A percentile compares a stretch with the other conserved stretches of the same genome.
These are phyloP conservation scores for Saccharomyces paradoxus DNA, from an alignment of 805 yeast genomes.

Conservation along the genomic window DNA sequence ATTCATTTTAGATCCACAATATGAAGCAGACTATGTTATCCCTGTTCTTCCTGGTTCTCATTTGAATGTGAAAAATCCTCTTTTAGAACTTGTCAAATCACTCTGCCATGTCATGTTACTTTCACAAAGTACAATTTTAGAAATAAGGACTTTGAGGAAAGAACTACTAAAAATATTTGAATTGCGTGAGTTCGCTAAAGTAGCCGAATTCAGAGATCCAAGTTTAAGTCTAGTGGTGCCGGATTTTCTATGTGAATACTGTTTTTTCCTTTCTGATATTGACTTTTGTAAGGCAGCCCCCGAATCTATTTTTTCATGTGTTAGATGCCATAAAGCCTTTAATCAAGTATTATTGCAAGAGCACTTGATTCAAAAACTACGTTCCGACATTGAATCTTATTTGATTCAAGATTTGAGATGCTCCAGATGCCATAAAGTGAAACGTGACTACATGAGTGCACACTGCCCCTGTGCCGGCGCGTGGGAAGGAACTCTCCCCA, in stretches of 20 bases:
- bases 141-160: slow-evolving; percentile 65
- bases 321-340: slow-evolving; percentile 54
- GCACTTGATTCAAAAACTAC: slow-evolving; percentile 56
- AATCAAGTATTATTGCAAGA: slow-evolving; percentile 73
- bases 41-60: slow-evolving; percentile 75
- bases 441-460: slow-evolving; percentile 58
- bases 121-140: slow-evolving; percentile 56
- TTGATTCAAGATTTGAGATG: slow-evolving; percentile 79
- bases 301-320: slow-evolving; percentile 46
- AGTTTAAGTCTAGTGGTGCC: slow-evolving; percentile 58
- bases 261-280: slow-evolving; percentile 65
- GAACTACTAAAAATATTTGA: slow-evolving; percentile 68
- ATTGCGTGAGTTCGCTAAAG: slow-evolving; percentile 74
- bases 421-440: slow-evolving; percentile 60
- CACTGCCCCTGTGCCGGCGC: slow-evolving; percentile 85
- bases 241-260: slow-evolving; percentile 69
- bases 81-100: slow-evolving; percentile 70
- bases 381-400: slow-evolving; percentile 48
- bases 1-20: slow-evolving; percentile 56
- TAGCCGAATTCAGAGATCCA: slow-evolving; percentile 67
- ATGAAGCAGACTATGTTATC: slow-evolving; percentile 56
- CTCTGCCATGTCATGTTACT: slow-evolving; percentile 65
- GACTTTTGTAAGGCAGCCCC: slow-evolving; percentile 73
- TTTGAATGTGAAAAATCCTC: slow-evolving; percentile 52
- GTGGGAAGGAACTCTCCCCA: slow-evolving; percentile 56